Evolutionary conservation across 2,329 filamentous ascomycete genomes (phyloP).

Genomic region (Cladophialophora exuberans): DNA sequence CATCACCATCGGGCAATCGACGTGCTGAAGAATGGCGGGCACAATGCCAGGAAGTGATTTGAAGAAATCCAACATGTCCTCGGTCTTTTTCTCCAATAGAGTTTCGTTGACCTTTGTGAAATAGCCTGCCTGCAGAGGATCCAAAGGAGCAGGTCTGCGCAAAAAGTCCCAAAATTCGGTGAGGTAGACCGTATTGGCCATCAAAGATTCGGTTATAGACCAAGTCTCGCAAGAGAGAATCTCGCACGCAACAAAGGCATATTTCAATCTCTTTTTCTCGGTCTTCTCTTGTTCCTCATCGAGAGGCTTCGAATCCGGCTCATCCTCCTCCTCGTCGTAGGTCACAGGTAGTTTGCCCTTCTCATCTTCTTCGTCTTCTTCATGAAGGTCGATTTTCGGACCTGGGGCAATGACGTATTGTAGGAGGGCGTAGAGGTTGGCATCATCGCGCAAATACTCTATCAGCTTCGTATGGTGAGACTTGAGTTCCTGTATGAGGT

Average conservation of each 20-base stretch:
- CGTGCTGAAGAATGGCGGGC: constrained; percentile 83
- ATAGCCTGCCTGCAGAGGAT: constrained; percentile 92
- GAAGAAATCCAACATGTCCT: constrained; percentile 91
- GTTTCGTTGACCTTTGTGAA: constrained; percentile 99
- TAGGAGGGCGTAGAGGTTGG: constrained; percentile 80
- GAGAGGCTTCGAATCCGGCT: constrained; percentile 33
- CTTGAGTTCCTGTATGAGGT: constrained; percentile 96
- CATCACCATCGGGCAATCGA: constrained; percentile 98
- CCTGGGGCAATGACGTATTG: constrained; percentile 86
- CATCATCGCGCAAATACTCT: constrained; percentile 88
- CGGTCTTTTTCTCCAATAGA: constrained; percentile 96
- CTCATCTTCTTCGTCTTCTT: constrained; percentile 53
- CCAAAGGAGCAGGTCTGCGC: constrained; percentile 78
- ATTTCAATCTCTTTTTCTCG: constrained; percentile 90
- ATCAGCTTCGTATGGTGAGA: constrained; percentile 97
- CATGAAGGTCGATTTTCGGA: constrained; percentile 54
- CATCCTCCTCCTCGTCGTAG: constrained; percentile 33
- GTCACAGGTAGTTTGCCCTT: constrained; percentile 35
- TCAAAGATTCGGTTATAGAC: constrained; percentile 91
- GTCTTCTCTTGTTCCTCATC: constrained; percentile 65
- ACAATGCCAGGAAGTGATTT: constrained; percentile 82
- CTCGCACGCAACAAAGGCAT: constrained; percentile 91
- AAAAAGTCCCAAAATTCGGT: constrained; percentile 91
- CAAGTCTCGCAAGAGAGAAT: constrained; percentile 94
- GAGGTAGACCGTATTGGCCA: constrained; percentile 79